A percentile compares a stretch with the other conserved stretches of the same genome.
phyloP scores from a whole-genome alignment of 345 rosid species.

The Fremontodendron californicum region DNA sequence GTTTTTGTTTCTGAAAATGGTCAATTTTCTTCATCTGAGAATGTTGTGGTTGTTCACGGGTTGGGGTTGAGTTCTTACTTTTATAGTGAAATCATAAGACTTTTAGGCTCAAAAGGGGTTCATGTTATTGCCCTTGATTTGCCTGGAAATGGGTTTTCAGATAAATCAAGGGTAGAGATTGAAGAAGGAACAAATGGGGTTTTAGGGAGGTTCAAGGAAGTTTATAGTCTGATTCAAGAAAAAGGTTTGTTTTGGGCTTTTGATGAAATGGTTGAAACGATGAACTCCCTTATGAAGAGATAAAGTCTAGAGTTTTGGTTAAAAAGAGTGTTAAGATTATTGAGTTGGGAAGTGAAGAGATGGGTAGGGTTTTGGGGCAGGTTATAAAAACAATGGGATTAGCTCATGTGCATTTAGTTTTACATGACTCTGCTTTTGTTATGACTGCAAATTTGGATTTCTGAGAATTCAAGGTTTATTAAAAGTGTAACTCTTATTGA shows the following conservation, averaged over 20 bases:
- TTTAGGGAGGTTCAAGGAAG: constrained; percentile 58
- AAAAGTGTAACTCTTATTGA: constrained; percentile 82
- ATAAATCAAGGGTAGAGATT: constrained; percentile 49
- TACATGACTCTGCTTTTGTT: constrained; percentile 79
- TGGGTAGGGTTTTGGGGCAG: constrained; percentile 60
- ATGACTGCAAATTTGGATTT: constrained; percentile 74
- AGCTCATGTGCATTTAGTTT: constrained; percentile 79
- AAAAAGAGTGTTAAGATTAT: constrained; percentile 48
- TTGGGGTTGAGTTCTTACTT: constrained; percentile 77
- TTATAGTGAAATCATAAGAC: constrained; percentile 41
- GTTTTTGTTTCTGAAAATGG: constrained; percentile 59
- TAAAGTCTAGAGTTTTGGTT: constrained; percentile 32
- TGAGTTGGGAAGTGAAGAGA: constrained; percentile 66
- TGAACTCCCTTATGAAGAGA: constrained; percentile 72
- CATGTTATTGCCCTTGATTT: constrained; percentile 71
- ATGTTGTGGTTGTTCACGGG: constrained; percentile 66
- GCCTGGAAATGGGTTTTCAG: constrained; percentile 95
- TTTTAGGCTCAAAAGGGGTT: constrained; percentile 60
- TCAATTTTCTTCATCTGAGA: constrained; percentile 37
- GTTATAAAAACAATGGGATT: constrained; percentile 66
- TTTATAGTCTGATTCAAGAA: constrained; percentile 62
- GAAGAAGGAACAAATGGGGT: constrained; percentile 56
- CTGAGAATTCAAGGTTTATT: constrained; percentile 44
- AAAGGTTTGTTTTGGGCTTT: constrained; percentile 94
- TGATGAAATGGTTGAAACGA: constrained; percentile 93